Percentiles rank a stretch among this genome's conserved stretches.
Evolutionary conservation across 148 eudicot species (phyloP).

Genomic region (Chenopodium berlandieri): DNA sequence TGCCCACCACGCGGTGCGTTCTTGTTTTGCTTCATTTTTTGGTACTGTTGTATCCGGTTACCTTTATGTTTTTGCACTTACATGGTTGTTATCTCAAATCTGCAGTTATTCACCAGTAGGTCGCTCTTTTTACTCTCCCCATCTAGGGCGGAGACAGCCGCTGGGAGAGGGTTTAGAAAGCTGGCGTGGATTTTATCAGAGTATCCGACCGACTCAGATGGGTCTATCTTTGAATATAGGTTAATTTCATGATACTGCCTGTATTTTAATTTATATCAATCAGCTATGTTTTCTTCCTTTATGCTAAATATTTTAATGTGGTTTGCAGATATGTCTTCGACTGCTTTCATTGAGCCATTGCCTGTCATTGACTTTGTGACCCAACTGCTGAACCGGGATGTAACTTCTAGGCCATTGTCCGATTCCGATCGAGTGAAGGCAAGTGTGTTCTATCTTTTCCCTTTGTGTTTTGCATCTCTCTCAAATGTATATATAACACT

Average conservation of each 20-base stretch:
- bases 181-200: constrained; percentile 93
- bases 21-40: not conserved
- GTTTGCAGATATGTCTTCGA: constrained; percentile 74
- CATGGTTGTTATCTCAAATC: not conserved
- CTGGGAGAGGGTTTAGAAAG: constrained; percentile 74
- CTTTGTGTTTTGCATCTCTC: not conserved
- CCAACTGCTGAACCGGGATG: constrained; percentile 53
- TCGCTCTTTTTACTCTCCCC: constrained; percentile 69
- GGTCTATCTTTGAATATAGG: constrained; percentile 83
- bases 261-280: not conserved
- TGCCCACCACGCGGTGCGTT: constrained; percentile 57
- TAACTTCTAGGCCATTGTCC: constrained; percentile 60
- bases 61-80: not conserved
- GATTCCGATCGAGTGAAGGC: constrained; percentile 85
- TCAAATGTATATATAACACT: not conserved
- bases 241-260: constrained; percentile 9
- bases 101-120: constrained; percentile 61
- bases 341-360: constrained; percentile 74
- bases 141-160: constrained; percentile 56
- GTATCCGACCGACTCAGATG: constrained; percentile 88
- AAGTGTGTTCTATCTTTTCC: not conserved
- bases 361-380: constrained; percentile 71
- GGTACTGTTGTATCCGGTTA: not conserved
- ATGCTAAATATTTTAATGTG: constrained; percentile 3
- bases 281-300: not conserved